phyloP scores from a whole-genome alignment of 768 basidiomycete species.

The Daedaleopsis nitida region DNA sequence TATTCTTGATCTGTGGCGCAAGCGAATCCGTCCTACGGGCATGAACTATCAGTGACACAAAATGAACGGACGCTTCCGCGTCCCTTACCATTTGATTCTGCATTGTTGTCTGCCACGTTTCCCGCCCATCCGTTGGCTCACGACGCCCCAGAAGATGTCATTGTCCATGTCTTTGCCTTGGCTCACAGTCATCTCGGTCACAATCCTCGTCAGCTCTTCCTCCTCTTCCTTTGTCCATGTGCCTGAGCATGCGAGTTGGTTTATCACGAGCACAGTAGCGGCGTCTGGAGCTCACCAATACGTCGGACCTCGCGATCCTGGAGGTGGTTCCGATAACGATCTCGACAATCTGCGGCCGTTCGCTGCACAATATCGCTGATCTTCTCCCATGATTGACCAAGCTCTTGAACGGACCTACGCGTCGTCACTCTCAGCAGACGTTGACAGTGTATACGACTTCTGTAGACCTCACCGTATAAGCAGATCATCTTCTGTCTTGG shows the following conservation, averaged over 20 bases:
- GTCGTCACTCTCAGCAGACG: not conserved
- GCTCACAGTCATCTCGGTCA: constrained; percentile 71
- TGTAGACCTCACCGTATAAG: constrained; percentile 55
- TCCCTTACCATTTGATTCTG: constrained; percentile 77
- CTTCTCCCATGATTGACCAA: constrained; percentile 83
- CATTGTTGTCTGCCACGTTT: constrained; percentile 81
- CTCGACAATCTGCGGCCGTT: constrained; percentile 79
- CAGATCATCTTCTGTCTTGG: constrained; percentile 60
- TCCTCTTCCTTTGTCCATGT: constrained; percentile 83
- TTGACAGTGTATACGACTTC: no score
- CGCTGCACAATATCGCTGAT: constrained; percentile 71
- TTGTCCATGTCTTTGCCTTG: constrained; percentile 73
- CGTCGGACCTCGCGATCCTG: constrained; percentile 64
- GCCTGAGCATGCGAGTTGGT: constrained; percentile 38
- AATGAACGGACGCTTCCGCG: not conserved
- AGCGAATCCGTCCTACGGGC: constrained; percentile 70
- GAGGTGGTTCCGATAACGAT: constrained; percentile 85
- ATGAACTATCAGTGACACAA: not conserved
- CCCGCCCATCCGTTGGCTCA: constrained; percentile 76
- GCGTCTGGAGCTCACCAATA: constrained; percentile 42
- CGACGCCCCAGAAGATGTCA: constrained; percentile 82
- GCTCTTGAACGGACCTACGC: constrained; percentile 62
- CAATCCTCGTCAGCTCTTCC: constrained; percentile 69
- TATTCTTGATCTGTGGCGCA: constrained; percentile 70
- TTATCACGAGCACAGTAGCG: not conserved